Conservation (phyloP, 2,329 filamentous ascomycete species). For the Arthrobotrys iridis region DNA sequence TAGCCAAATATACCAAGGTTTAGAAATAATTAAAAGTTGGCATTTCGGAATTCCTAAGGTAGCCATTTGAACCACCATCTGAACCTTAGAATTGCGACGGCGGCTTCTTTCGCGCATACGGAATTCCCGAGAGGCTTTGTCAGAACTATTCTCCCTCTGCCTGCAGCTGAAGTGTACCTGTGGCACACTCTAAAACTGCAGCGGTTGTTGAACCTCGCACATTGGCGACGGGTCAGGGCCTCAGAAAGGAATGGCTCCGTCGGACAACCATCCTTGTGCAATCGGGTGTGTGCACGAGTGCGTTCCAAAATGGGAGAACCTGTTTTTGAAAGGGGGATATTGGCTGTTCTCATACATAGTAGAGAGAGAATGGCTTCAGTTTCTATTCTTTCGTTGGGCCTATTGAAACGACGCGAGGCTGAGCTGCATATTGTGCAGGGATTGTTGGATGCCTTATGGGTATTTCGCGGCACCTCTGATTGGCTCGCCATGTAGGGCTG, state of each 20-base stretch:
- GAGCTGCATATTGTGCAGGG: constrained; percentile 53
- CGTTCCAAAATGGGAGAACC: neutral
- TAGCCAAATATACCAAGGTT: neutral
- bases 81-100: constrained; percentile 34
- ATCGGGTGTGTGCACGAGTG: constrained; percentile 1
- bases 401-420: constrained; percentile 50
- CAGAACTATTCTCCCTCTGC: neutral
- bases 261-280: constrained; percentile 16
- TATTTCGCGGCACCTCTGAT: constrained; percentile 43
- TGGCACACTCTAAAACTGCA: neutral
- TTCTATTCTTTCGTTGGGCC: constrained; percentile 46
- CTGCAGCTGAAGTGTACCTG: constrained; percentile 33
- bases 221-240: constrained; percentile 52
- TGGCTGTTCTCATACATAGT: neutral
- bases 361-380: constrained; percentile 31
- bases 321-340: constrained; percentile 20
- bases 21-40: neutral
- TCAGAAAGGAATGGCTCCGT: constrained; percentile 48
- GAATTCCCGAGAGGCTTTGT: constrained; percentile 41
- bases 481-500: constrained; percentile 50
- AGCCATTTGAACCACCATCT: constrained; percentile 11
- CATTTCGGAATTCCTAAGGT: neutral
- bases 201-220: constrained; percentile 17
- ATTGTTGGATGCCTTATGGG: constrained; percentile 51
- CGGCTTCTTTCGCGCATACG: constrained; percentile 50